These are phyloP conservation scores for Teunomyces lycoperdinae DNA, from an alignment of 805 yeast species.

Conservation along the genomic window DNA sequence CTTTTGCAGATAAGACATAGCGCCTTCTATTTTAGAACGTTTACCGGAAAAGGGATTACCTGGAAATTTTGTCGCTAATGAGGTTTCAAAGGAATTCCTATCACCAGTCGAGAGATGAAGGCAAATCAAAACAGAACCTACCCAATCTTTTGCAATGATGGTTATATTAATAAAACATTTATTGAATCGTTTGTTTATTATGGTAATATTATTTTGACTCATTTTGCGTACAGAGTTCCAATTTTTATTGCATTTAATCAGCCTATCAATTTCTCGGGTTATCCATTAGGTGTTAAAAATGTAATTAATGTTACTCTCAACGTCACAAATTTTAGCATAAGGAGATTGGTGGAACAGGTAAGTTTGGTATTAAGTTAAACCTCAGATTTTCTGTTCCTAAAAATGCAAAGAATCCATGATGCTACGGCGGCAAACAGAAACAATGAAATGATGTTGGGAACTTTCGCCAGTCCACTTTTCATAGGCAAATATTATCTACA, in stretches of 20 bases:
- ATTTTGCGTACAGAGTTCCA: constrained; percentile 27
- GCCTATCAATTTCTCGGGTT: constrained; percentile 19
- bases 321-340: constrained; percentile 20
- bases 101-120: not conserved
- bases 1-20: constrained; percentile 28
- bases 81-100: constrained; percentile 8
- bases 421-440: constrained; percentile 24
- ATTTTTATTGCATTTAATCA: constrained; percentile 31
- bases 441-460: constrained; percentile 21
- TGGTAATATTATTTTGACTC: constrained; percentile 26
- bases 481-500: constrained; percentile 28
- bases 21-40: constrained; percentile 28
- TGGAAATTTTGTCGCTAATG: constrained; percentile 22
- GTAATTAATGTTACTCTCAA: constrained; percentile 24
- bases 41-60: constrained; percentile 10
- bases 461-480: constrained; percentile 5
- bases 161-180: constrained; percentile 21
- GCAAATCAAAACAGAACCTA: not conserved
- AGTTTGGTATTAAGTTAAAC: constrained; percentile 24
- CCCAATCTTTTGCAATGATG: constrained; percentile 18
- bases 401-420: constrained; percentile 20
- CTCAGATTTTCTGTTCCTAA: constrained; percentile 25
- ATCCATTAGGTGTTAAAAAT: constrained; percentile 20
- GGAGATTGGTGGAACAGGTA: constrained; percentile 22
- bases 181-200: constrained; percentile 30